Base-by-base conservation (phyloP, 169 alveolate species). In the Plasmodium knowlesi region DNA sequence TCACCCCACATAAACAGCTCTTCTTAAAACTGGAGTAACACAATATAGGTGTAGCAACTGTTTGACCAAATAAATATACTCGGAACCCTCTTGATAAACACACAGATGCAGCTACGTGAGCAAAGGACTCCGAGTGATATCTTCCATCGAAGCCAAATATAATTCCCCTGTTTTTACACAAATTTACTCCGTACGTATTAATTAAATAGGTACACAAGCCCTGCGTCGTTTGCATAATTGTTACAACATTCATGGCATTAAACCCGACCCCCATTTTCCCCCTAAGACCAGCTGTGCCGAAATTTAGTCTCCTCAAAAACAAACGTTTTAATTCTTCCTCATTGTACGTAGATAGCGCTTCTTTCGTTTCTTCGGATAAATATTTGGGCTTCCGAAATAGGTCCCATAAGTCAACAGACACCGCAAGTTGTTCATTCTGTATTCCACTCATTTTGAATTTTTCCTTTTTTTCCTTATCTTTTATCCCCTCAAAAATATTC, bases 121-220 rank as follows among this genome's bases (percentile, higher is more conserved):
- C 97, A 61, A 96, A 96, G 19, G 96, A 95, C 67, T 91, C 95
- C 12, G 98, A 97, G 81, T 97, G 96, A 94, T 96, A 90, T 79
- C 98, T 89, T 10, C 97, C 97, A 90, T 97, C 98, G 54, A 86
- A 96, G 25, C 98, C 98, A 28, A 97, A 84, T 39, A 96, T 97
- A 4, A 96, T 97, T 5, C 98, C 98, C 72, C 97, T 92, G 19
- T 92, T 82, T n/a, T 82, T 83, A 32, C 96, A 92, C 28, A 74
- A 92, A 53, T 95, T 96, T 25, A 81, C 71, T n/a, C 98, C 97
- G 76, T 89, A 95, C 32, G 89, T 92, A 46, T 95, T 94, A 14
- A 93, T 79, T 34, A 97, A 92, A 81, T 96, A 97, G 30, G 95
- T 92, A 82, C 97, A 93, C 28, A 96, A 93, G 2, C 98, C 98